Percentiles rank a stretch among this genome's conserved stretches.
These are phyloP conservation scores for Fusarium phyllophilum DNA, from an alignment of 2,329 filamentous ascomycete species.

Conservation along the genomic window DNA sequence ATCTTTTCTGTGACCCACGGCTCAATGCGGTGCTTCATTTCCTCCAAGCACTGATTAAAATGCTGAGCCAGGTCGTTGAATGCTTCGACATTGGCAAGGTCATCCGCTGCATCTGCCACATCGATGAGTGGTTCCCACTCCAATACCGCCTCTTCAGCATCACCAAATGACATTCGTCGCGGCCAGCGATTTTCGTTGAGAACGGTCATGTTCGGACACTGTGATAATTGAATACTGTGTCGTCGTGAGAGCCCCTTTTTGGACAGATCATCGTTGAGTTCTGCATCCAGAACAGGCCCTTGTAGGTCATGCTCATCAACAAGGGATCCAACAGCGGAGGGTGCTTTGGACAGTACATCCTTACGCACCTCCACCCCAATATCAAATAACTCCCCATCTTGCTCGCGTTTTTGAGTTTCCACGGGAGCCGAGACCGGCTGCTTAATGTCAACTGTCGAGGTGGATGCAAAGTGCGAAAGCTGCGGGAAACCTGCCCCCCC, in stretches of 20 bases:
- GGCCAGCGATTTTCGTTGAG: conserved; percentile 72
- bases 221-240: conserved; percentile 62
- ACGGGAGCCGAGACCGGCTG: conserved; percentile 33
- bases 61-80: conserved; percentile 64
- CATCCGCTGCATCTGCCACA: conserved; percentile 47
- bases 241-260: conserved; percentile 69
- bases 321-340: conserved; percentile 68
- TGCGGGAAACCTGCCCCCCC: conserved; percentile 39
- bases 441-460: conserved; percentile 43
- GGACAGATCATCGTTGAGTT: conserved; percentile 56
- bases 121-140: conserved; percentile 69
- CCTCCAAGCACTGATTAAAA: conserved; percentile 63
- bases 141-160: conserved; percentile 79
- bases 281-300: conserved; percentile 60
- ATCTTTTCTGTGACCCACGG: conserved; percentile 72
- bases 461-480: conserved; percentile 41
- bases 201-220: conserved; percentile 43
- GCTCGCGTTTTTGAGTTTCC: conserved; percentile 38
- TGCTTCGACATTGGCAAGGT: conserved; percentile 45
- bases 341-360: conserved; percentile 55
- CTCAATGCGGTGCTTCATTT: conserved; percentile 63
- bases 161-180: conserved; percentile 78
- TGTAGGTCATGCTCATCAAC: conserved; percentile 69
- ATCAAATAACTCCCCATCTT: conserved; percentile 42
- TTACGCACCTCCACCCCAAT: conserved; percentile 56